Conservation (phyloP, 768 basidiomycete genomes). For the Fomitopsis pulvina region DNA sequence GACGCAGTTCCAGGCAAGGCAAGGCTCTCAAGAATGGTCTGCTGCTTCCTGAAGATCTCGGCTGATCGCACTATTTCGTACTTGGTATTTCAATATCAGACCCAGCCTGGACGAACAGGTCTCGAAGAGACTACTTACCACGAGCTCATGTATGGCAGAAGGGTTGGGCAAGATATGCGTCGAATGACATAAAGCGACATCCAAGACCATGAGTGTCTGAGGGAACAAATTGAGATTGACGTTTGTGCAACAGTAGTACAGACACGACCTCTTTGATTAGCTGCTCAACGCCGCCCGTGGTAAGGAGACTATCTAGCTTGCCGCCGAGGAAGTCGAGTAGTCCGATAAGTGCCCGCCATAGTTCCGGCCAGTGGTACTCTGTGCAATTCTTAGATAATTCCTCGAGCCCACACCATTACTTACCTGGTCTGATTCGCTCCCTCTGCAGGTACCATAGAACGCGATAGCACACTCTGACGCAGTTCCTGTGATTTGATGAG, state of each 20-base stretch:
- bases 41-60: constrained; percentile 41
- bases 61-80: constrained; percentile 63
- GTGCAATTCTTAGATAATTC: constrained; percentile 1
- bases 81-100: constrained; percentile 24
- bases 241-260: not conserved
- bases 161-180: constrained; percentile 51
- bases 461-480: constrained; percentile 47
- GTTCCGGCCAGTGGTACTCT: constrained; percentile 64
- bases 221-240: not conserved
- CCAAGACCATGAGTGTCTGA: constrained; percentile 45
- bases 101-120: not conserved
- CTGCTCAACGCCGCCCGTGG: constrained; percentile 45
- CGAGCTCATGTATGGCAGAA: constrained; percentile 48
- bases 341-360: constrained; percentile 53
- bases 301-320: constrained; percentile 46
- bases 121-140: constrained; percentile 40
- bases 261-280: constrained; percentile 48
- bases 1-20: constrained; percentile 21
- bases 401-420: constrained; percentile 11
- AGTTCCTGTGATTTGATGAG: constrained; percentile 34
- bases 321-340: constrained; percentile 49
- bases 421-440: constrained; percentile 48
- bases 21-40: constrained; percentile 35
- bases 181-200: constrained; percentile 42
- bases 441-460: constrained; percentile 53